A percentile compares a stretch with the other conserved stretches of the same genome.
phyloP scores from a whole-genome alignment of 192 early-diverging fungal genomes.

The Dispira parvispora region DNA sequence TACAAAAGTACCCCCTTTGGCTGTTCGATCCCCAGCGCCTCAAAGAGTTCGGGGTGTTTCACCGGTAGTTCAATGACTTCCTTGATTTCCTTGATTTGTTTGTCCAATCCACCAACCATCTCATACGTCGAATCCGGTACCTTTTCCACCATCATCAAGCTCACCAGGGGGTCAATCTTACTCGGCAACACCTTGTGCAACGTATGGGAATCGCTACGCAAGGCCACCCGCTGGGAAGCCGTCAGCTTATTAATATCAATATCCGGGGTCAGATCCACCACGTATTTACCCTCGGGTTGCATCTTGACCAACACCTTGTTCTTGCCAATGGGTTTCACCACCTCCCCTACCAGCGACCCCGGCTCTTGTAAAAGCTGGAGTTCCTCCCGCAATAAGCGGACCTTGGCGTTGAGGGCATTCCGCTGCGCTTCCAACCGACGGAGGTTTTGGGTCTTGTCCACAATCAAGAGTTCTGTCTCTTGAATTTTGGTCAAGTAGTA shows the following conservation, averaged over 20 bases:
- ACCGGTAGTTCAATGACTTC: conserved; percentile 99
- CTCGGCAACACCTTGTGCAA: conserved; percentile 92
- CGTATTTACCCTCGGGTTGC: conserved; percentile 95
- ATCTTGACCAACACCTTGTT: conserved; percentile 85
- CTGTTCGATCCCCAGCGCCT: conserved; percentile 93
- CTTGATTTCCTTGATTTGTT: conserved; percentile 99
- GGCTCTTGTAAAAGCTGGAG: conserved; percentile 93
- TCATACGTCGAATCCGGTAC: conserved; percentile 99
- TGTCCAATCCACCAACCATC: conserved; percentile 96
- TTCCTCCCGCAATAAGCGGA: conserved; percentile 90
- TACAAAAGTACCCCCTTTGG: conserved; percentile 95
- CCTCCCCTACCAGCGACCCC: conserved; percentile 89
- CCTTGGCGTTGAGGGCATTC: conserved; percentile 93
- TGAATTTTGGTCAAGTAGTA: conserved; percentile 70
- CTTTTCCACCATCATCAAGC: conserved; percentile 99
- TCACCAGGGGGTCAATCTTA: conserved; percentile 97
- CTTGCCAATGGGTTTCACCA: conserved; percentile 97
- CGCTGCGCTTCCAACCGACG: conserved; percentile 96
- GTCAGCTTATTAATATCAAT: conserved; percentile 87
- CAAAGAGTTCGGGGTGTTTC: conserved; percentile 98
- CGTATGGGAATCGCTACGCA: conserved; percentile 82
- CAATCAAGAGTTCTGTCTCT: conserved; percentile 73
- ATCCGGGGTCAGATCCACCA: conserved; percentile 83
- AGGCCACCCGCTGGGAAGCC: conserved; percentile 81
- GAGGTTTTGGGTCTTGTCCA: conserved; percentile 85